Evolutionary conservation across 306 rosid genomes (phyloP), one percentile per base, ranked within the genome.

Genomic region (Glycine latifolia): DNA sequence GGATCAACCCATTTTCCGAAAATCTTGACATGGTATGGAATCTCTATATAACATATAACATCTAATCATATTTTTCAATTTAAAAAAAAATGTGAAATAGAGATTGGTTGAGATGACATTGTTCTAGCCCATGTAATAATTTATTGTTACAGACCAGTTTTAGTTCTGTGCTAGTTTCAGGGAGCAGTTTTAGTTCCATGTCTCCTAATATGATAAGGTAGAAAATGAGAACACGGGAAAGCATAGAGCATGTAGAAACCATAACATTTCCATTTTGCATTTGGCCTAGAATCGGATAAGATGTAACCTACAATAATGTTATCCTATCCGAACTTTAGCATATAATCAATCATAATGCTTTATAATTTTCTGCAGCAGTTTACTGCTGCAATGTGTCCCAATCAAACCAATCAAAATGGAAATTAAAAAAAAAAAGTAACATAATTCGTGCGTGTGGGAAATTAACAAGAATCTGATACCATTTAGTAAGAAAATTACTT

Each of bases 381-480:
- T 7, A 44, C 10, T 5, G 13, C 3, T 39, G 3, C 41, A 53
- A 50, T 43, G 20, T 15, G 67, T 71, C 79, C 54, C 71, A 78
- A 78, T 83, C 75, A 54, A 37, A 20, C 53, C 41, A 10, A n/a
- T 47, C 73, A 52, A 62, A 41, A 8, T 14, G 80, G 8, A 55
- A 15, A n/a, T n/a, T n/a, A 17, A 14, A 67, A 60, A 10, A 16
- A 50, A 61, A 37, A n/a, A 20, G 35, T 26, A 59, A 61, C 55
- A 50, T 31, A 53, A 71, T 31, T n/a, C 43, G 15, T 66, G 53
- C 20, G 43, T 39, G 50, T 78, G 20, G 31, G 6, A 37, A 71
- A 15, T 56, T 56, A 17, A 16, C 73, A 61, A 60, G 55, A 80
- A 80, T 76, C 52, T 59, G 71, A 48, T 70, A 46, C 75, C 48